Evolutionary conservation across 23 red algal genomes (phyloP), one percentile per base, ranked within the genome.

Genomic region (Agarophyton chilense): DNA sequence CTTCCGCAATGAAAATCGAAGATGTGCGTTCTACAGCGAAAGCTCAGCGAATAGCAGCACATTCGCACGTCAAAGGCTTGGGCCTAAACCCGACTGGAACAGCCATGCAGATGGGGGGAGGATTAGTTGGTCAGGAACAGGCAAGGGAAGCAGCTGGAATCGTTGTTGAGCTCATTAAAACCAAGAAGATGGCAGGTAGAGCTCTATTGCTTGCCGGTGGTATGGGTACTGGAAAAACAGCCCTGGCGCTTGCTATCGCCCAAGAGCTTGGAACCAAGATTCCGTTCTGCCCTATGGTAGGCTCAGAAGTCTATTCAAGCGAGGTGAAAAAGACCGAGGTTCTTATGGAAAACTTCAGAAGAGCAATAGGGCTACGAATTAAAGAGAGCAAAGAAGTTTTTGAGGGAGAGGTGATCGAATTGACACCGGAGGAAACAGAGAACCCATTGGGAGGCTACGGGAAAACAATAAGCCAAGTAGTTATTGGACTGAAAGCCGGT

Each of bases 311-410:
- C 1, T 99, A 99, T 79, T 96, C 93, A 9, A 84, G 90, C 13
- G 97, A 99, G 78, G 97, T 99, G 45, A 99, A 99, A 53, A 99
- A 99, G 77, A 96, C 97, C 26, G 97, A 99, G 63, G 92, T 99
- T 10, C 80, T 99, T 22, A 99, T 92, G 90, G 93, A 95, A 64
- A 86, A 94, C 75, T 99, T 99, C 76, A 66, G 97, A 54, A 84
- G 97, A 50, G 97, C 97, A 9, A 99, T 99, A 50, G 97, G 97
- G 32, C 55, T 99, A 67, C 79, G 97, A 56, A 94, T 99, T 49
- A 99, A 99, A 65, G 97, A 99, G 64, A 92, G 93, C 38, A 99
- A 99, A 79, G 97, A 99, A 85, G 97, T 99, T 12, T 99, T 91
- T 87, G 97, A 99, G 58, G 96, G 96, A 19, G 97, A 99, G 71